Evolutionary conservation across 495 filamentous ascomycete genomes (phyloP).

Genomic region (Hypoxylon fuscum): DNA sequence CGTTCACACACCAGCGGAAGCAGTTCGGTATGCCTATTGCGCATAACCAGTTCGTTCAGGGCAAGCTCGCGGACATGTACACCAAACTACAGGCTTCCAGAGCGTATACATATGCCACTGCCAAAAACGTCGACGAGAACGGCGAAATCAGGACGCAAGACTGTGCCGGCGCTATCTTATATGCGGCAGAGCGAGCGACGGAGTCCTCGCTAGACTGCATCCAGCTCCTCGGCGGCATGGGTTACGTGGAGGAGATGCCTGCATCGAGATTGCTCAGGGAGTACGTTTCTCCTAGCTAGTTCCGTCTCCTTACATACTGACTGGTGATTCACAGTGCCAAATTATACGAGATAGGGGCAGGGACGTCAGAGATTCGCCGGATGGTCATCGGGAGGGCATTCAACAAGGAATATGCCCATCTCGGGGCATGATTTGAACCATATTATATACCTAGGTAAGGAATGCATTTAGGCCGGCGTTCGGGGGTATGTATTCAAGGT

Average conservation of each 20-base stretch:
- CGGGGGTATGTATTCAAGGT: neutral
- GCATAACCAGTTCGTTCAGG: conserved; percentile 93
- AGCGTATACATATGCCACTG: conserved; percentile 81
- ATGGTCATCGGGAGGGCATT: conserved; percentile 96
- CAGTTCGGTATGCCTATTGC: conserved; percentile 91
- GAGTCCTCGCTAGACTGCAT: conserved; percentile 91
- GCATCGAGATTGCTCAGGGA: conserved; percentile 87
- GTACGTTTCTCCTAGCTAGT: conserved; percentile 42
- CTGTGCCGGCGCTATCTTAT: conserved; percentile 93
- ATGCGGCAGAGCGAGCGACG: conserved; percentile 92
- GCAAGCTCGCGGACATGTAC: conserved; percentile 96
- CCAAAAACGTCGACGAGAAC: conserved; percentile 77
- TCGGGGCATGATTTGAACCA: conserved; percentile 35
- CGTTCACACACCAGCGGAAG: conserved; percentile 87
- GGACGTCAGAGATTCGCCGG: conserved; percentile 90
- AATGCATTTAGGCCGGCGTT: conserved; percentile 33
- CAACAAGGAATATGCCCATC: conserved; percentile 81
- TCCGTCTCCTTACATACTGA: conserved; percentile 10
- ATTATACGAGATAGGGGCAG: conserved; percentile 97
- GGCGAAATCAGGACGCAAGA: conserved; percentile 81
- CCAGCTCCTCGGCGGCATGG: conserved; percentile 93
- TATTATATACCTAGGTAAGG: neutral
- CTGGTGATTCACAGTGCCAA: conserved; percentile 53
- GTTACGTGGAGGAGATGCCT: conserved; percentile 94
- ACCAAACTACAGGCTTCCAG: conserved; percentile 84